Evolutionary conservation across 768 basidiomycete genomes (phyloP), one percentile per base, ranked within the genome.

Genomic region (Glaciozyma antarctica): DNA sequence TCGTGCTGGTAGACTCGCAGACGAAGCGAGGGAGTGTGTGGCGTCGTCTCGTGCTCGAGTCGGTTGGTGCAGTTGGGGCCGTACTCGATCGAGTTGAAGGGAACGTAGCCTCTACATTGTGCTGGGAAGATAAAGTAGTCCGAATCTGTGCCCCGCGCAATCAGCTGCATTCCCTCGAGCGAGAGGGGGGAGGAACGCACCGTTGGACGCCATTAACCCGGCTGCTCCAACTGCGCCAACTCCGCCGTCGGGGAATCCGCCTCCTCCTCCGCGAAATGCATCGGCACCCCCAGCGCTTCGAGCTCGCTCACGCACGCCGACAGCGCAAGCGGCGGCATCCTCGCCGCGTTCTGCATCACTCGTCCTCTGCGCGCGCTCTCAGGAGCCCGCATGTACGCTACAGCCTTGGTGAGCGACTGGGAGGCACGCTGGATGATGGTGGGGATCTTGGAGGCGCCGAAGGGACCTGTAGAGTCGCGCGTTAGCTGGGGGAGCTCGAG

Each of bases 101-200:
- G 68, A 9, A 70, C 57, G 60, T 70, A 70, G 30, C 68, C 68
- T 0, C 59, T 58, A 28, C 58, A 66, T 3, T 21, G 24, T 6
- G 65, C 45, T 3, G 60, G 56, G 57, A 64, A 70, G 62, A 70
- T 66, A 48, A 70, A 66, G 57, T 66, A 70, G 56, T 70, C 68
- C 32, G 53, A 57, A 49, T 70, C 65, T 66, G 57, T 6, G 9
- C 32, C 32, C 5, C 12, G 47, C 19, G 8, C 47, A 5, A 24
- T 48, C 47, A 48, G 47, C 47, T 24, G 21, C n/a, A 8, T 24
- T 48, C 32, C 32, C 21, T 24, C 19, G 12, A 21, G n/a, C 47
- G 22, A 24, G 47, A 21, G 7, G 3, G 5, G 19, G 17, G 21
- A 22, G 47, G 32, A 41, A 12, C 58, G 44, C 12, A 60, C 63